These are phyloP conservation scores for Trametes maxima DNA, from an alignment of 768 basidiomycete species.

Conservation along the genomic window DNA sequence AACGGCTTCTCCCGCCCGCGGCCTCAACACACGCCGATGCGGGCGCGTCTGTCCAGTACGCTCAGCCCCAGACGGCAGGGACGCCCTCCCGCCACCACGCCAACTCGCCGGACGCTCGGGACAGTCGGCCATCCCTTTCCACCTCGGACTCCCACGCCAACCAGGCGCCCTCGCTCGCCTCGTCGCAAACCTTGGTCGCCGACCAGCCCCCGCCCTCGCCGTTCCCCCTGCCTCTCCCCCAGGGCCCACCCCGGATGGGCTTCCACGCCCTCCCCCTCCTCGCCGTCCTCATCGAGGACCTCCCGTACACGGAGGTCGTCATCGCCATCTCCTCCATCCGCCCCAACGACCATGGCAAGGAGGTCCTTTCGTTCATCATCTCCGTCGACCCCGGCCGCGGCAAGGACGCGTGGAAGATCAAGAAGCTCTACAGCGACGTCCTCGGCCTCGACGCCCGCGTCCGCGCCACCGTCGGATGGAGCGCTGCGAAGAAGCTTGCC, in stretches of 20 bases:
- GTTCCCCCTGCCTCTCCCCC: constrained; percentile 33
- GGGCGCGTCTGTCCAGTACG: constrained; percentile 11
- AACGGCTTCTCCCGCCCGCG: constrained; percentile 54
- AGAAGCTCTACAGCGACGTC: constrained; percentile 94
- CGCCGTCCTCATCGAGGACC: constrained; percentile 65
- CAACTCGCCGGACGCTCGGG: constrained; percentile 8
- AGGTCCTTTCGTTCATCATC: constrained; percentile 88
- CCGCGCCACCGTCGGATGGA: constrained; percentile 56
- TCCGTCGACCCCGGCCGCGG: constrained; percentile 68
- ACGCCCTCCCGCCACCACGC: constrained; percentile 11
- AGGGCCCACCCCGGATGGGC: constrained; percentile 34
- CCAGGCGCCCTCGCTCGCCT: constrained; percentile 18
- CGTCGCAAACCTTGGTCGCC: constrained; percentile 27
- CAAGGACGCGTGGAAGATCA: constrained; percentile 80
- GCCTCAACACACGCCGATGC: background rate
- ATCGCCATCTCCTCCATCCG: constrained; percentile 85
- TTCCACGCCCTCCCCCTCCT: constrained; percentile 78
- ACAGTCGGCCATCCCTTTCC: constrained; percentile 18
- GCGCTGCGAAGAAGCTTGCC: constrained; percentile 77
- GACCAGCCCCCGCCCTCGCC: constrained; percentile 29
- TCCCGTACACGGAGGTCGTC: constrained; percentile 66
- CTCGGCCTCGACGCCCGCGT: constrained; percentile 83
- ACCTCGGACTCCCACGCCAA: constrained; percentile 22
- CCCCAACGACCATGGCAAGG: constrained; percentile 89
- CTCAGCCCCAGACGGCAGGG: constrained; percentile 17